These are phyloP conservation scores for Teratosphaeria zuluensis DNA, from an alignment of 2,329 filamentous ascomycete genomes.

Conservation along the genomic window DNA sequence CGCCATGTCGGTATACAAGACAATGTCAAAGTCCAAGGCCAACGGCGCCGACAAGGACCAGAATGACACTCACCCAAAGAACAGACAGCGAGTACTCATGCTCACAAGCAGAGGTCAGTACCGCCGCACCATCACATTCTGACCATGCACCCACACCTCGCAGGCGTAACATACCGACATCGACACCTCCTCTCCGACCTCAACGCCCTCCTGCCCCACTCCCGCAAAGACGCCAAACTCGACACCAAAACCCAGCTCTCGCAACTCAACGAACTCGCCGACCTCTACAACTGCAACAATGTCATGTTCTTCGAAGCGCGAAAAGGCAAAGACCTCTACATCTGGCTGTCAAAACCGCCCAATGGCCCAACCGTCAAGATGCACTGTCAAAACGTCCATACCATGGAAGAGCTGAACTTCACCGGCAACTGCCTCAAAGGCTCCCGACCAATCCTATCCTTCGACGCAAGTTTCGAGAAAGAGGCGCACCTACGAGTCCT, in stretches of 20 bases:
- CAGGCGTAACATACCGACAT: conserved; percentile 49
- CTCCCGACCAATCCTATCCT: conserved; percentile 80
- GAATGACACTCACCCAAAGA: conserved; percentile 27
- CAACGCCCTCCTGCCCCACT: conserved; percentile 78
- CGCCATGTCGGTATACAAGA: conserved; percentile 42
- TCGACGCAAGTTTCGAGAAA: conserved; percentile 65
- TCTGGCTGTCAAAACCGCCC: conserved; percentile 86
- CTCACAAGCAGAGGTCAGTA: conserved; percentile 71
- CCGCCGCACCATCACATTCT: neutral
- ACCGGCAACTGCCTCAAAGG: conserved; percentile 95
- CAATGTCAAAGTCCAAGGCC: conserved; percentile 35
- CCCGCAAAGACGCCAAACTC: conserved; percentile 89
- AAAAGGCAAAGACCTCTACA: conserved; percentile 88
- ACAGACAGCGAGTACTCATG: conserved; percentile 63
- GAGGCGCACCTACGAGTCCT: conserved; percentile 72
- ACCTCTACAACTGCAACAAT: conserved; percentile 89
- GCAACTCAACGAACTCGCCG: conserved; percentile 65
- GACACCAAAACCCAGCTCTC: conserved; percentile 85
- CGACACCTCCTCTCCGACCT: conserved; percentile 88
- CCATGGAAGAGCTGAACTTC: conserved; percentile 94
- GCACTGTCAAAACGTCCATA: conserved; percentile 71
- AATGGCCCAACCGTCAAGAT: conserved; percentile 69
- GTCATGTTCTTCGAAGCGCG: conserved; percentile 90
- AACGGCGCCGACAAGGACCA: conserved; percentile 16
- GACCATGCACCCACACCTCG: neutral